Conservation (phyloP, 2,329 filamentous ascomycete species). For the Apiospora marii region DNA sequence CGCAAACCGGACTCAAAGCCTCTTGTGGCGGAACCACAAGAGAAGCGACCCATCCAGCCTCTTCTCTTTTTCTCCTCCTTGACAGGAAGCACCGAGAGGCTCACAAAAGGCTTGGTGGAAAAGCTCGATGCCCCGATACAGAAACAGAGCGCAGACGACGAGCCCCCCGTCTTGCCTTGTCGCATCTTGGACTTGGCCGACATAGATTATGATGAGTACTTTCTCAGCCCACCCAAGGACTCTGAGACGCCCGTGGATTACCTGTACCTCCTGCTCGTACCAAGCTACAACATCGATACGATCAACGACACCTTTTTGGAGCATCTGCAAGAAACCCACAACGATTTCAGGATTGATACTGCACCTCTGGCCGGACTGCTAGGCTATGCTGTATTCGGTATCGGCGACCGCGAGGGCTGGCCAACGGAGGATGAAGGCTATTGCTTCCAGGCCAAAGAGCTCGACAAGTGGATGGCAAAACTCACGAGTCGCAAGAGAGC, state of each 20-base stretch:
- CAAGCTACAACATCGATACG: constrained; percentile 95
- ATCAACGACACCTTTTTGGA: constrained; percentile 87
- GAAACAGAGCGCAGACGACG: constrained; percentile 49
- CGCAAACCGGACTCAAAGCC: constrained; percentile 44
- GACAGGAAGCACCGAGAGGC: constrained; percentile 81
- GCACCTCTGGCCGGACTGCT: constrained; percentile 78
- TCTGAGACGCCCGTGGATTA: constrained; percentile 59
- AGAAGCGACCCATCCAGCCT: constrained; percentile 67
- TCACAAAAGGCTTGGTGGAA: constrained; percentile 70
- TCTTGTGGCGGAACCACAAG: constrained; percentile 37
- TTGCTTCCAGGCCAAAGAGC: constrained; percentile 88
- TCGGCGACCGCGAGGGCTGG: constrained; percentile 92
- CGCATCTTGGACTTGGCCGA: constrained; percentile 81
- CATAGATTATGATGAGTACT: constrained; percentile 92
- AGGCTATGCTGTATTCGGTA: constrained; percentile 93
- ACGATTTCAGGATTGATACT: constrained; percentile 96
- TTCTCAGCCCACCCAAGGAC: constrained; percentile 76
- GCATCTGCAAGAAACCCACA: constrained; percentile 89
- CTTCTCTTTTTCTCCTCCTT: constrained; percentile 91
- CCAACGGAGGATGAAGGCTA: constrained; percentile 89
- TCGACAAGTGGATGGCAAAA: constrained; percentile 98
- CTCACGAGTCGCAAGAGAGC: constrained; percentile 86
- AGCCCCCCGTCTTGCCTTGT: constrained; percentile 59
- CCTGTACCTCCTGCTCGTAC: constrained; percentile 86
- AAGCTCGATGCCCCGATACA: constrained; percentile 61